Percentiles rank a stretch among this genome's conserved stretches.
phyloP scores from a whole-genome alignment of 768 basidiomycete species.

The Russula virescens region DNA sequence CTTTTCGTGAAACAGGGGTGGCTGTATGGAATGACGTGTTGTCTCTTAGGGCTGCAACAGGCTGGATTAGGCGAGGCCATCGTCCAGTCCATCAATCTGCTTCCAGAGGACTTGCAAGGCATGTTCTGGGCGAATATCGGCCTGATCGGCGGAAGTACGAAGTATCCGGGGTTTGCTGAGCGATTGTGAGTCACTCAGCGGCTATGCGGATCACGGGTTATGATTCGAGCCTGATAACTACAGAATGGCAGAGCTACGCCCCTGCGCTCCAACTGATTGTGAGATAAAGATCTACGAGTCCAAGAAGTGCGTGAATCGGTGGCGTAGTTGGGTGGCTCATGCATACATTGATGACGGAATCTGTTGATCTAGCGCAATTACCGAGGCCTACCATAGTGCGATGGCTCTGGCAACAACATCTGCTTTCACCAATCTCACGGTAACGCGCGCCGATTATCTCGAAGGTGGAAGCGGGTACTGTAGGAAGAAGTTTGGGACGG shows the following conservation, averaged over 20 bases:
- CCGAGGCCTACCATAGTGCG: slow-evolving; percentile 60
- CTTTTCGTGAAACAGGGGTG: slow-evolving; percentile 1
- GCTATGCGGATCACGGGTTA: not conserved
- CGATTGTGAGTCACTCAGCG: slow-evolving; percentile 57
- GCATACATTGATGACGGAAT: not conserved
- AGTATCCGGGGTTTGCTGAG: slow-evolving; percentile 64
- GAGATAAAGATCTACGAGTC: slow-evolving; percentile 70
- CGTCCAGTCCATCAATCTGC: slow-evolving; percentile 63
- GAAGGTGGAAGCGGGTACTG: slow-evolving; percentile 76
- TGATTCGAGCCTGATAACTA: not conserved
- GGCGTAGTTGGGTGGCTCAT: not conserved
- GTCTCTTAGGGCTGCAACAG: slow-evolving; percentile 62
- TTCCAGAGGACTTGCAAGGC: slow-evolving; percentile 78
- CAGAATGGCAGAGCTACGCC: slow-evolving; percentile 68
- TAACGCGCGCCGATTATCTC: slow-evolving; percentile 78
- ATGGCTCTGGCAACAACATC: slow-evolving; percentile 49
- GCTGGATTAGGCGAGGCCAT: slow-evolving; percentile 73
- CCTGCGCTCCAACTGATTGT: slow-evolving; percentile 76
- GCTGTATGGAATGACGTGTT: slow-evolving; percentile 5
- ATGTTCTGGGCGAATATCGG: slow-evolving; percentile 97
- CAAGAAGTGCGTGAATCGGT: slow-evolving; percentile 52
- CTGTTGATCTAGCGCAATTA: slow-evolving; percentile 46
- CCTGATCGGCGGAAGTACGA: slow-evolving; percentile 77
- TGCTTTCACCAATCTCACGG: slow-evolving; percentile 46
- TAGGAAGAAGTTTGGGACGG: slow-evolving; percentile 57